A percentile compares a stretch with the other conserved stretches of the same genome.
Conservation (phyloP, 345 rosid genomes). For the Populus ilicifolia region DNA sequence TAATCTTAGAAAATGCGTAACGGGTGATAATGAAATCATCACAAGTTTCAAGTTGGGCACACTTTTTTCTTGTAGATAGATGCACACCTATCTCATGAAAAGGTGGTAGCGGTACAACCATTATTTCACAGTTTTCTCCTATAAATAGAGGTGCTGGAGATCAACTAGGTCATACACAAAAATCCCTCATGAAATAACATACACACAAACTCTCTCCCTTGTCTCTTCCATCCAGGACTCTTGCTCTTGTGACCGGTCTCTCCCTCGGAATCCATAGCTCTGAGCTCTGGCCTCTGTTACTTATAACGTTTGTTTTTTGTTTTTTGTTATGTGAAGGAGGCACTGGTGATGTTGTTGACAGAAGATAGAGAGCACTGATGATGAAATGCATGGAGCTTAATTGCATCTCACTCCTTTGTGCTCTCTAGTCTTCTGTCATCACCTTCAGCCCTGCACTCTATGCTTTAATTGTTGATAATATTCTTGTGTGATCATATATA, state of each 20-base stretch:
- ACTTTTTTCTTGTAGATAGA: background rate
- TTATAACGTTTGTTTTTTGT: background rate
- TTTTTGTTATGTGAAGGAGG: constrained; percentile 13
- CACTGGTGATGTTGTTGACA: constrained; percentile 57
- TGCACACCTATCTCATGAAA: background rate
- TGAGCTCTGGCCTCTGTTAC: background rate
- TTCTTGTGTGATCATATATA: background rate
- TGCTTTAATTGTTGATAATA: background rate
- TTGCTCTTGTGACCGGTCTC: too few relatives aligned
- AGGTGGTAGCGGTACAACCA: background rate
- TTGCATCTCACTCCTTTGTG: constrained; percentile 65
- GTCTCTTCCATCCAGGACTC: background rate
- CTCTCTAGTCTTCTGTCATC: constrained; percentile 86
- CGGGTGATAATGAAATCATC: background rate
- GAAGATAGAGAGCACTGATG: constrained; percentile 93
- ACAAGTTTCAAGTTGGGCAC: background rate
- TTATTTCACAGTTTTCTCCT: background rate
- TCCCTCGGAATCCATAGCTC: background rate
- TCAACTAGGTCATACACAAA: background rate
- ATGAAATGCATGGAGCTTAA: constrained; percentile 29
- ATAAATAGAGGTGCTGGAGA: constrained; percentile 11
- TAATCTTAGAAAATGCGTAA: background rate
- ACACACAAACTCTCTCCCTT: background rate
- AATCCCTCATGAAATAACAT: background rate
- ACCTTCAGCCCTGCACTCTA: constrained; percentile 32